These are phyloP conservation scores for Pythium chondricola DNA, from an alignment of 352 stramenopile species.

Conservation along the genomic window DNA sequence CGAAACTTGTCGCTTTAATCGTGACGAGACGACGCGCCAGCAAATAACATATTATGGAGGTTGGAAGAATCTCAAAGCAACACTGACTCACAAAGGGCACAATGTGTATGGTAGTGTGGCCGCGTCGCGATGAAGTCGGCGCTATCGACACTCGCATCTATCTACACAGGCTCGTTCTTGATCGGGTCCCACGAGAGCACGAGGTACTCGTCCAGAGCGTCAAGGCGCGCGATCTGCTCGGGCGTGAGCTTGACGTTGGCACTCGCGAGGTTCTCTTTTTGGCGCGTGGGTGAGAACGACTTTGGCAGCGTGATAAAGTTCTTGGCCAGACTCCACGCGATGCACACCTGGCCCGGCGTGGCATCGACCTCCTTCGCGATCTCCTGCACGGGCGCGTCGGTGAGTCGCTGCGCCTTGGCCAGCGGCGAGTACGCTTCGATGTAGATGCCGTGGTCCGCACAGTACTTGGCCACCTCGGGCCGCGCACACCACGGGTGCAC, in stretches of 20 bases:
- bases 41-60: too few species aligned
- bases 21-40: too few species aligned
- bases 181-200: constrained; percentile 52
- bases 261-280: constrained; percentile 48
- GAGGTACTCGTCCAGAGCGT: constrained; percentile 42
- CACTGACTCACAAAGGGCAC: too few species aligned
- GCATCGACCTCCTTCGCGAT: constrained; percentile 34
- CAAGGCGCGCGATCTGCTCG: constrained; percentile 34
- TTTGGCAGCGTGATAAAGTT: constrained; percentile 61
- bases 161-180: constrained; percentile 36
- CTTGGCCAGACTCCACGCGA: constrained; percentile 48
- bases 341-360: constrained; percentile 42
- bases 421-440: constrained; percentile 56
- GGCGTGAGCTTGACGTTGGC: constrained; percentile 26
- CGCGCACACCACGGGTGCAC: constrained; percentile 68
- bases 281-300: constrained; percentile 46
- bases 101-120: too few species aligned
- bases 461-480: constrained; percentile 58
- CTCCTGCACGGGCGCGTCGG: constrained; percentile 25
- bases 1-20: too few species aligned
- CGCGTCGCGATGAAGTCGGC: too few species aligned
- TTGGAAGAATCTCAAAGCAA: too few species aligned
- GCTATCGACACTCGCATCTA: too few species aligned
- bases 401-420: constrained; percentile 34
- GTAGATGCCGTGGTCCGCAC: constrained; percentile 34